phyloP scores from a whole-genome alignment of 2,329 filamentous ascomycete species.

The Penicillium verrucosum region DNA sequence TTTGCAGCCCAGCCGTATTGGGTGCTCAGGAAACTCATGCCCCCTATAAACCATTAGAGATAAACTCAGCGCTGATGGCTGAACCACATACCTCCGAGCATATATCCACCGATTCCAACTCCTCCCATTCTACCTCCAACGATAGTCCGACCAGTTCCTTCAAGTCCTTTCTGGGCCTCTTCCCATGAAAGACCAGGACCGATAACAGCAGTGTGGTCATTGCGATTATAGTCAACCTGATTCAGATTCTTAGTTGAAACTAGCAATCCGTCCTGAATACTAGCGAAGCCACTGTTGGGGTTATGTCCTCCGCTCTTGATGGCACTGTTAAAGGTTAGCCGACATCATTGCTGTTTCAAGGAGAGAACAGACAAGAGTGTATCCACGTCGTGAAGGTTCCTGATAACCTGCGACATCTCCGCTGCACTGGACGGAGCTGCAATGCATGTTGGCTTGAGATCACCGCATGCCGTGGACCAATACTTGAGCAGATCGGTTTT shows the following conservation, averaged over 20 bases:
- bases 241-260: conserved; percentile 47
- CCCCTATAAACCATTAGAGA: conserved; percentile 23
- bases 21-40: conserved; percentile 50
- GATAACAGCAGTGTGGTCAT: conserved; percentile 40
- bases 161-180: conserved; percentile 32
- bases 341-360: not conserved
- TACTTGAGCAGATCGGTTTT: conserved; percentile 42
- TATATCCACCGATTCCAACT: conserved; percentile 49
- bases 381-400: conserved; percentile 47
- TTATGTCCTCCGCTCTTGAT: conserved; percentile 53
- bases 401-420: conserved; percentile 55
- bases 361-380: conserved; percentile 43
- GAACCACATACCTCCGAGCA: conserved; percentile 41
- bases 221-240: conserved; percentile 34
- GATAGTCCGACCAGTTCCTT: conserved; percentile 32
- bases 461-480: conserved; percentile 47
- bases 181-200: conserved; percentile 39
- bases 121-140: conserved; percentile 49
- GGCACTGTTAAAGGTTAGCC: conserved; percentile 30
- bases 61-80: not conserved
- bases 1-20: conserved; percentile 51
- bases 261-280: conserved; percentile 45
- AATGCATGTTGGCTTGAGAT: conserved; percentile 47
- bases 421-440: conserved; percentile 48
- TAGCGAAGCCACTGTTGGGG: conserved; percentile 47